Conservation (phyloP, 176 grass and related monocot species). For the barley (Hordeum vulgare) region MorexV3_pseudomolecules_assembly NC_058524.1:202525724-202526223, state of each 20-base stretch:
- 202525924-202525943: conserved; percentile 3
- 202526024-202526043: not conserved
- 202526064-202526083: not conserved
- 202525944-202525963: not conserved
- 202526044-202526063: not conserved
- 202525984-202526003: not conserved
- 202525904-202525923: not conserved
- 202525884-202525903: not conserved
- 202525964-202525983: not conserved
- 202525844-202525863: not conserved
- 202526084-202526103: not conserved
- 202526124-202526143: no score
- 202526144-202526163: no score
- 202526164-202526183: no score
- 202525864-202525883: not conserved
- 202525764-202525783: not conserved
- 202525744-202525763: not conserved
- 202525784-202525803: no score
- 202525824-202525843: not conserved
- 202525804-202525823: no score
- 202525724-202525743: no score
- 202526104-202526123: no score
- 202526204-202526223: no score
- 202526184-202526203: no score
- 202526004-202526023: no score